These are phyloP conservation scores for Thymus mandschuricus DNA, from an alignment of 257 asterid genomes.

Conservation along the genomic window DNA sequence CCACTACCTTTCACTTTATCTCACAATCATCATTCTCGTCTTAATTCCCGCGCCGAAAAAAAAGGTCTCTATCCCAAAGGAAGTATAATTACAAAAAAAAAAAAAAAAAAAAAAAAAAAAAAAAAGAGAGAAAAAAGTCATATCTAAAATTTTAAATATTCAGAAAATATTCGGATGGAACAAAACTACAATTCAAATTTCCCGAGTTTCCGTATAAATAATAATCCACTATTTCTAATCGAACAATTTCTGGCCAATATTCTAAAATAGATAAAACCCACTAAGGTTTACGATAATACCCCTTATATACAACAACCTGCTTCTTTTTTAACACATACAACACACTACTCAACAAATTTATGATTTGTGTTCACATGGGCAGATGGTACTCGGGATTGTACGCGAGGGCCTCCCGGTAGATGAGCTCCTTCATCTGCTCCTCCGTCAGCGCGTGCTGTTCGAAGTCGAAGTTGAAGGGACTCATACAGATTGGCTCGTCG, in stretches of 20 bases:
- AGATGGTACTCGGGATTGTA: slow-evolving; percentile 89
- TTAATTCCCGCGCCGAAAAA: too few relatives aligned
- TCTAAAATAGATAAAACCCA: slow-evolving; percentile 27
- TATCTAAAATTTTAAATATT: too few relatives aligned
- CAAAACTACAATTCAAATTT: too few relatives aligned
- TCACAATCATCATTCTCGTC: too few relatives aligned
- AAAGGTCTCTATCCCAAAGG: too few relatives aligned
- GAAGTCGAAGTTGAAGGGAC: slow-evolving; percentile 92
- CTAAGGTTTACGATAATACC: slow-evolving; percentile 34
- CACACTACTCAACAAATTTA: slow-evolving; percentile 7
- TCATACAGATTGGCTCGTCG: slow-evolving; percentile 82
- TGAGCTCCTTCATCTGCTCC: slow-evolving; percentile 98
- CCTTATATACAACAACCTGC: slow-evolving; percentile 40
- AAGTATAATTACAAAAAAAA: too few relatives aligned
- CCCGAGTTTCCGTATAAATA: too few relatives aligned
- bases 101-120: too few relatives aligned
- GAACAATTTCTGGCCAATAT: background rate
- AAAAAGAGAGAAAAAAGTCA: too few relatives aligned
- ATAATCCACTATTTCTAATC: too few relatives aligned
- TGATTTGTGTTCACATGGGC: slow-evolving; percentile 45
- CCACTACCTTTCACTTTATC: too few relatives aligned
- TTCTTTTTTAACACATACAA: slow-evolving; percentile 33
- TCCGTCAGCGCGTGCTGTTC: slow-evolving; percentile 92
- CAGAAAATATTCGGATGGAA: too few relatives aligned
- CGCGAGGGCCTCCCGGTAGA: slow-evolving; percentile 85